Percentiles rank a stretch among this genome's conserved stretches.
phyloP scores from a whole-genome alignment of 305 asterid genomes.

The Solanum hybrid region DNA sequence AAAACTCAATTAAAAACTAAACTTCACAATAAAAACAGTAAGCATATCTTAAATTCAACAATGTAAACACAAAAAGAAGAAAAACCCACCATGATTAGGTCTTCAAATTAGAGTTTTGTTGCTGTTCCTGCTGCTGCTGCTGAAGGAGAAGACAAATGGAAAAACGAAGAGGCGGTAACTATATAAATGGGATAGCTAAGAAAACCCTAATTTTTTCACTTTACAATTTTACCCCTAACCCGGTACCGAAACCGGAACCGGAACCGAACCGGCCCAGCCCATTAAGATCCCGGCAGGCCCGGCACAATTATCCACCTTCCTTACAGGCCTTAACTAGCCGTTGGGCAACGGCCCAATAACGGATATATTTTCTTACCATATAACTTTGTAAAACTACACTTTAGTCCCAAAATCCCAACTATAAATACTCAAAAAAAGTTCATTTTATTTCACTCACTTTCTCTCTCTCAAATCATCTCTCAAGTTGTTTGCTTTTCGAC shows the following conservation, averaged over 20 bases:
- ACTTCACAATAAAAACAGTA: not conserved
- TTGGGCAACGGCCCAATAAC: not conserved
- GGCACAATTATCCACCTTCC: not conserved
- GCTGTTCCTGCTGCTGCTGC: not conserved
- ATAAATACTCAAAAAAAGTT: not conserved
- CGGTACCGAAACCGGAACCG: not conserved
- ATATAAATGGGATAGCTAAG: not conserved
- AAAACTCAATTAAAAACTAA: not conserved
- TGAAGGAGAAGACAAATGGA: not conserved
- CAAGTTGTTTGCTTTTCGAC: not conserved
- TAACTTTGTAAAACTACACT: not conserved
- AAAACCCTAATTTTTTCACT: not conserved
- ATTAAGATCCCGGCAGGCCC: not conserved
- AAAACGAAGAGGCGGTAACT: not conserved
- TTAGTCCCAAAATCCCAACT: not conserved
- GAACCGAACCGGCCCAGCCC: not conserved
- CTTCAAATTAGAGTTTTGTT: not conserved
- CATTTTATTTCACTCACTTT: not conserved
- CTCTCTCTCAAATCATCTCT: not conserved
- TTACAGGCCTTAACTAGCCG: not conserved
- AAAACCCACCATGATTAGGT: not conserved
- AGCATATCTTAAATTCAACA: not conserved
- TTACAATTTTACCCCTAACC: not conserved
- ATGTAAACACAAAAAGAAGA: not conserved
- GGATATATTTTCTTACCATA: not conserved